Conservation (phyloP, 176 grass and related monocot species). For the Canna indica region DNA sequence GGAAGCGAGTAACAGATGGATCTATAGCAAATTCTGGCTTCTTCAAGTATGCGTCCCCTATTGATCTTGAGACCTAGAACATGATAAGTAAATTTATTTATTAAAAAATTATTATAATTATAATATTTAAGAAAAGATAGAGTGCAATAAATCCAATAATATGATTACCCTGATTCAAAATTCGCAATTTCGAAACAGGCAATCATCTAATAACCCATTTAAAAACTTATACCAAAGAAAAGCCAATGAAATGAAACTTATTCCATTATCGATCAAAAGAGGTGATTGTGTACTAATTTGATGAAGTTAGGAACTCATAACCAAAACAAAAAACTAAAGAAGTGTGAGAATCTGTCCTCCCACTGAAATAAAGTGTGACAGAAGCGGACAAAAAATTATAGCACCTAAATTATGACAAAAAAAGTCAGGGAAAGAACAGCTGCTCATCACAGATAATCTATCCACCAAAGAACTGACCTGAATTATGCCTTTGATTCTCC, state of each 20-base stretch:
- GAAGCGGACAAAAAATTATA: background rate
- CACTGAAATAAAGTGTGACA: background rate
- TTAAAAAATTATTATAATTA: conserved; percentile 20
- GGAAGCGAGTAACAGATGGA: conserved; percentile 69
- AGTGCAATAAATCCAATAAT: no score
- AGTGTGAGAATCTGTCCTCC: background rate
- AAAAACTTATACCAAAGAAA: no score
- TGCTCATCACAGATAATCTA: background rate
- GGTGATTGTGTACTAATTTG: no score
- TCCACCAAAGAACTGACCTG: conserved; percentile 34
- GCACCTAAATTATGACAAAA: background rate
- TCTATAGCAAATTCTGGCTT: conserved; percentile 69
- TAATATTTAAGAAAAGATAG: background rate
- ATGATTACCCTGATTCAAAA: no score
- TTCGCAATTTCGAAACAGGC: no score
- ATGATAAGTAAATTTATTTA: background rate
- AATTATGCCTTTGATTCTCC: conserved; percentile 99
- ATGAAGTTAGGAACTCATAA: no score
- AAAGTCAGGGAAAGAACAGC: background rate
- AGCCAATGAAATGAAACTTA: no score
- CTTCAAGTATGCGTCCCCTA: conserved; percentile 94
- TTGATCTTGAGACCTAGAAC: conserved; percentile 86
- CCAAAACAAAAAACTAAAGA: no score
- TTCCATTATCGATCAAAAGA: no score
- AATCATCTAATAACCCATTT: no score